These are phyloP conservation scores for Rubia yunnanensis DNA, from an alignment of 257 asterid genomes.

Conservation along the genomic window DNA sequence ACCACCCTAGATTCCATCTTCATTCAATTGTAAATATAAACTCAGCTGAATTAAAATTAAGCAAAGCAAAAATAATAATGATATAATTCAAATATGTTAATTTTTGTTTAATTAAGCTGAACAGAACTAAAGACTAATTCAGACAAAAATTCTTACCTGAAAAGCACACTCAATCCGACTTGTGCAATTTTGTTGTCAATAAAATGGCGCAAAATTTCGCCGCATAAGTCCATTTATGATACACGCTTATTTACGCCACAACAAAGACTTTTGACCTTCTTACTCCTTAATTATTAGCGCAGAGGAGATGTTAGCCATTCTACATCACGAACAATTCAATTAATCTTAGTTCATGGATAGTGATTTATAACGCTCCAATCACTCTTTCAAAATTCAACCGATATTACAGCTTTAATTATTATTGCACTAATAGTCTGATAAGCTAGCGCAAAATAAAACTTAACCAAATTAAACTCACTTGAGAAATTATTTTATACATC, in stretches of 20 bases:
- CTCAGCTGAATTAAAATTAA: too few species aligned
- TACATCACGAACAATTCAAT: neutral
- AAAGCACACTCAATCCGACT: neutral
- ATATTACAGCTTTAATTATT: neutral
- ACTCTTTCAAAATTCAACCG: neutral
- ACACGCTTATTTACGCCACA: neutral
- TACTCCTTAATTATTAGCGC: neutral
- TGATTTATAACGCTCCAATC: neutral
- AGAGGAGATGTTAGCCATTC: neutral
- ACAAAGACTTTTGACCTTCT: neutral
- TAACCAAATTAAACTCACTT: neutral
- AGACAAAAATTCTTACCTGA: neutral
- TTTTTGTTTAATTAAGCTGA: too few species aligned
- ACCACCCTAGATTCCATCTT: too few species aligned
- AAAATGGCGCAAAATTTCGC: neutral
- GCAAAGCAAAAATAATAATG: too few species aligned
- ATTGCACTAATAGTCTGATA: too few species aligned
- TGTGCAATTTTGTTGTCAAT: neutral
- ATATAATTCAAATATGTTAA: too few species aligned
- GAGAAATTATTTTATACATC: too few species aligned
- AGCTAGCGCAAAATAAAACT: neutral
- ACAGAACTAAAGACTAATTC: too few species aligned
- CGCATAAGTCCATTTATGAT: neutral
- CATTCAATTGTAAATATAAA: too few species aligned
- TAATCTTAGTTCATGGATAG: neutral